A percentile compares a stretch with the other conserved stretches of the same genome.
These are phyloP conservation scores for Datisca glomerata DNA, from an alignment of 306 rosid genomes.

Conservation along the genomic window DNA sequence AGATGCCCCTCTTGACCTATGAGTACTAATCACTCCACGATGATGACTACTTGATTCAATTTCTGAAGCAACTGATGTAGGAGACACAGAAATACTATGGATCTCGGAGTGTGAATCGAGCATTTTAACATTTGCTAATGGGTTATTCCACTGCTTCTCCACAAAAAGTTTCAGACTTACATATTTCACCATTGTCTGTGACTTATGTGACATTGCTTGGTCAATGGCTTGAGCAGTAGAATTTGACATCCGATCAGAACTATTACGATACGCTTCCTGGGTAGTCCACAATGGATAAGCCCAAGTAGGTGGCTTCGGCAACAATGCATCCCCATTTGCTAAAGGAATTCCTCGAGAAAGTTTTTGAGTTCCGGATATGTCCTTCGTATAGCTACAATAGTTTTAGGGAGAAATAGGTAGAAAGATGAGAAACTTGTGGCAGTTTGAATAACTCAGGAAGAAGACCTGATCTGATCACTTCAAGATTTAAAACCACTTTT, in stretches of 20 bases:
- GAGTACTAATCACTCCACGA: slow-evolving; percentile 15
- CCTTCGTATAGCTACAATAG: slow-evolving; percentile 63
- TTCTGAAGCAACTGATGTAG: slow-evolving; percentile 15
- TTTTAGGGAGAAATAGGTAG: slow-evolving; percentile 9
- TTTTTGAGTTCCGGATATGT: slow-evolving; percentile 61
- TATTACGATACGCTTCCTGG: slow-evolving; percentile 94
- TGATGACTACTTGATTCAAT: slow-evolving; percentile 14
- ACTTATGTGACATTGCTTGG: slow-evolving; percentile 85
- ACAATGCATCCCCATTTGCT: slow-evolving; percentile 89
- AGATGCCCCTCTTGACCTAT: slow-evolving; percentile 26
- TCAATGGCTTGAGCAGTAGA: slow-evolving; percentile 97
- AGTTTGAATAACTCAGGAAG: slow-evolving; percentile 1
- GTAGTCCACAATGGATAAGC: slow-evolving; percentile 95
- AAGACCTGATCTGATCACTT: too few species aligned
- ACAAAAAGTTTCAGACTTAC: slow-evolving; percentile 48
- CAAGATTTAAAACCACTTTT: too few species aligned
- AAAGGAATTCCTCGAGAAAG: slow-evolving; percentile 96
- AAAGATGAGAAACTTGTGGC: slow-evolving; percentile 3
- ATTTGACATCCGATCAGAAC: slow-evolving; percentile 94
- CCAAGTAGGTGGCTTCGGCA: slow-evolving; percentile 97
- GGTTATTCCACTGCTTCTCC: slow-evolving; percentile 33
- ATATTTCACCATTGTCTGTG: slow-evolving; percentile 58
- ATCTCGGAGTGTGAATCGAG: slow-evolving; percentile 13
- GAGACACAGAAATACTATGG: slow-evolving; percentile 2
- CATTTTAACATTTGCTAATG: slow-evolving; percentile 25